Conservation (phyloP, 495 filamentous ascomycete genomes). For the Cudoniella acicularis region DNA sequence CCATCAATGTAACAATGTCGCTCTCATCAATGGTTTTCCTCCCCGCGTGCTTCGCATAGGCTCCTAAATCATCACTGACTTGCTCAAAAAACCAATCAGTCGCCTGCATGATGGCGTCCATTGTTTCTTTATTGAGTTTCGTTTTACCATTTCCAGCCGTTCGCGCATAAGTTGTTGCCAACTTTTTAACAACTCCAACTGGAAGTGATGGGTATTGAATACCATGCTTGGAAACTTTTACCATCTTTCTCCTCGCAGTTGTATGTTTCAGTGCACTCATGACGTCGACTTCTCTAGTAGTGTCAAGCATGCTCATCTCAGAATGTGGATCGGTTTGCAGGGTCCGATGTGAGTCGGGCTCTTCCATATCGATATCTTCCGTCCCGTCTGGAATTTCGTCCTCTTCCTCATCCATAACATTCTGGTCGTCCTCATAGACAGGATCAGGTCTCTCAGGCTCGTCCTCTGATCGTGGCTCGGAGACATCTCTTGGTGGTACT, state of each 20-base stretch:
- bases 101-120: slow-evolving; percentile 71
- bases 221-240: slow-evolving; percentile 66
- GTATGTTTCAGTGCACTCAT: slow-evolving; percentile 3
- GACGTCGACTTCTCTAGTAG: neutral
- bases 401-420: neutral
- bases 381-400: neutral
- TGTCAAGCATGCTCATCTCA: slow-evolving; percentile 11
- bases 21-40: slow-evolving; percentile 82
- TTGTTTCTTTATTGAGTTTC: slow-evolving; percentile 66
- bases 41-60: slow-evolving; percentile 76
- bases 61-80: slow-evolving; percentile 69
- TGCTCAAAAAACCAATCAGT: slow-evolving; percentile 90
- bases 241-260: slow-evolving; percentile 40
- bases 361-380: slow-evolving; percentile 10
- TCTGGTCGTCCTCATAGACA: slow-evolving; percentile 7
- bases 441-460: slow-evolving; percentile 12
- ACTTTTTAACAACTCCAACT: slow-evolving; percentile 63
- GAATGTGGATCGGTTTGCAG: slow-evolving; percentile 16
- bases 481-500: slow-evolving; percentile 18
- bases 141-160: slow-evolving; percentile 58
- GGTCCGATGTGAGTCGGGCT: neutral
- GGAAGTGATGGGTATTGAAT: slow-evolving; percentile 74
- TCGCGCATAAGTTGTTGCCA: slow-evolving; percentile 64
- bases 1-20: slow-evolving; percentile 78
- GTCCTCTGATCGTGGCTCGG: slow-evolving; percentile 2